Evolutionary conservation across 345 rosid genomes (phyloP), one percentile per base, ranked within the genome.

Genomic region (Hibiscus trionum): DNA sequence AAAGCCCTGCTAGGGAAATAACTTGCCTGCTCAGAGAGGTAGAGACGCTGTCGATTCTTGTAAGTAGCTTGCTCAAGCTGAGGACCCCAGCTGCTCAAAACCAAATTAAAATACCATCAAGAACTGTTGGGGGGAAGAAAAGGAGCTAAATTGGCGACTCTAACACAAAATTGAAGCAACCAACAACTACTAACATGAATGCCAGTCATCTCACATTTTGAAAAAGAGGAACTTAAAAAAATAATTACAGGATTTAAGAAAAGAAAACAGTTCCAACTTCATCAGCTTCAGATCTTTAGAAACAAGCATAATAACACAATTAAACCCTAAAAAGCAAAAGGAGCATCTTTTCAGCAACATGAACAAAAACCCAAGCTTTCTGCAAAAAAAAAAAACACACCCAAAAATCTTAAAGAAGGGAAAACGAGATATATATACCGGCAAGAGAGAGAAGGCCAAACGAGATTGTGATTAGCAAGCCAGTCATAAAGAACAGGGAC

Each of bases 391-490:
- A 42, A 50, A 70, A n/a, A n/a, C n/a, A 35, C 29, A 12, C 12
- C 17, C n/a, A 7, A 58, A 37, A 55, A 58, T 21, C 39, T n/a
- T 6, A 55, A 78, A 82, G 24, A 79, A 71, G 69, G 31, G 46
- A 19, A 11, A 49, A 17, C 11, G n/a, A 26, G 2, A 29, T 6
- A 44, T 7, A 1, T 10, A 9, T 71, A 92, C 97, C 99, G 86
- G 97, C 98, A 95, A 68, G 99, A 95, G 83, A 96, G 99, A 42
- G 98, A 93, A 26, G 99, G 99, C 99, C 99, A 95, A 69, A 95
- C 98, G 76, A 95, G 99, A 80, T 95, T 95, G 76, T 95, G 98
- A 86, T 21, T 21, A 21, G 24, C 24, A 21, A 21, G 24, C 24
- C 24, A 21, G 24, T 21, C 24, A 21, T 21, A 21, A 1, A 21